Percentiles rank a stretch among this genome's conserved stretches.
These are phyloP conservation scores for Globisporangium middletonii DNA, from an alignment of 352 stramenopile genomes.

Conservation along the genomic window DNA sequence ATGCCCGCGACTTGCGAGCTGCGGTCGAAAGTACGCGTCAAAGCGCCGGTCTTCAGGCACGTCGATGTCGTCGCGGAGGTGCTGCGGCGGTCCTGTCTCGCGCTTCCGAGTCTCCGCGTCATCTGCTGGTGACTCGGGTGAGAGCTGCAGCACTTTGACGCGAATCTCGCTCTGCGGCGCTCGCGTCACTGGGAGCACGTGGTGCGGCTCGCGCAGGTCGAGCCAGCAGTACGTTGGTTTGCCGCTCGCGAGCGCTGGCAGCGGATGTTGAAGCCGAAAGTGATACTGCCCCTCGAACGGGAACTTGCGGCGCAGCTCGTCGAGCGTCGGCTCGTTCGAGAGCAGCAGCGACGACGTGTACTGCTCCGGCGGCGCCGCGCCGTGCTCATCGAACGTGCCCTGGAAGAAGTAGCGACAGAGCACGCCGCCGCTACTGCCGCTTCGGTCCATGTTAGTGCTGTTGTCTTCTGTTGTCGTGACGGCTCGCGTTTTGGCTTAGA, in stretches of 20 bases:
- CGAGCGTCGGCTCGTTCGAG: conserved; percentile 52
- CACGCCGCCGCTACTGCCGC: conserved; percentile 24
- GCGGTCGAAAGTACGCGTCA: conserved; percentile 54
- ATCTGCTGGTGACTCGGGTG: conserved; percentile 7
- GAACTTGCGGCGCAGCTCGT: conserved; percentile 61
- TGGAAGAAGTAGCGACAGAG: conserved; percentile 86
- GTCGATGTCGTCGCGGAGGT: conserved; percentile 35
- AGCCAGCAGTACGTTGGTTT: conserved; percentile 61
- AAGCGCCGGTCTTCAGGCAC: conserved; percentile 64
- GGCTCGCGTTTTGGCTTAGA: background rate
- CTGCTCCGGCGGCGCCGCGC: conserved; percentile 31
- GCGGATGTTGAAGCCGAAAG: conserved; percentile 66
- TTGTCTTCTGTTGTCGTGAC: background rate
- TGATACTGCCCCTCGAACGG: conserved; percentile 72
- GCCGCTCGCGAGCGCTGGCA: conserved; percentile 5
- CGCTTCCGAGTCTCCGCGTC: conserved; percentile 10
- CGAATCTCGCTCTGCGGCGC: conserved; percentile 32
- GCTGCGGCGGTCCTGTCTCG: background rate
- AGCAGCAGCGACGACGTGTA: conserved; percentile 60
- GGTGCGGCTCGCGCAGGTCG: conserved; percentile 54
- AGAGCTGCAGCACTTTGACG: conserved; percentile 78
- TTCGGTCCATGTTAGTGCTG: conserved; percentile 5
- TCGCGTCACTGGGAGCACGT: conserved; percentile 27
- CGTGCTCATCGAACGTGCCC: conserved; percentile 53
- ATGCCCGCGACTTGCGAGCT: conserved; percentile 7